Evolutionary conservation across 1,284 basidiomycete species (phyloP), one percentile per base, ranked within the genome.

Genomic region (Chalciporus piperatoides): DNA sequence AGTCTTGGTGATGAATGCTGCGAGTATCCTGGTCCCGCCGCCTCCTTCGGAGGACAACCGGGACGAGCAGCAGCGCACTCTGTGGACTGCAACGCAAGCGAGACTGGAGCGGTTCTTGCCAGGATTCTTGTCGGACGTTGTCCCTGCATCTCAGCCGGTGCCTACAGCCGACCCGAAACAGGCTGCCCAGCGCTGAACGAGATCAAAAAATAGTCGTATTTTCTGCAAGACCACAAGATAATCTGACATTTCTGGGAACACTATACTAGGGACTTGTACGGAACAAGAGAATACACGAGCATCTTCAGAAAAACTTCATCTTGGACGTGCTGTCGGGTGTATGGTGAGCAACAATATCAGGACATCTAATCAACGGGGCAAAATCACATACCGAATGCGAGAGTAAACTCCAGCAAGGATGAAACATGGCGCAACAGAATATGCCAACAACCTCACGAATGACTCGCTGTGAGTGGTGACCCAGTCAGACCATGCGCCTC

Each of bases 1-100:
- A 28, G 71, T 99, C 21, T 79, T 99, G 44, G 97, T 99, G 39
- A 96, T 99, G 93, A 86, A 95, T 62, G 90, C 92, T 1, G 86
- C 86, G 0, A 79, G 81, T 4, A 82, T 96, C 48, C 79, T 98
- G 17, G 77, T 92, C 4, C 88, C 89, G 1, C 86, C 90, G 7
- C 72, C 76, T 21, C 58, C 69, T 2, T 59, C 65, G 1, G 77
- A 78, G 45, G 75, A 83, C 51, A 62, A 71, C 35, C 79, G 86
- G 41, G 77, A 79, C 43, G 79, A 83, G 41, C 78, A 78, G 46
- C 91, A 94, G 60, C 78, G 77, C 51, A 83, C 81, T 0, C 70
- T 97, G 37, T 97, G 94, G 93, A 78, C 77, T 8, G 81, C 84
- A 21, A 94, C 91, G 2, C 81, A 86, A 53, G 88, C 90, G 57